Conservation (phyloP, 805 yeast species). For the Komagataella pastoris region DNA sequence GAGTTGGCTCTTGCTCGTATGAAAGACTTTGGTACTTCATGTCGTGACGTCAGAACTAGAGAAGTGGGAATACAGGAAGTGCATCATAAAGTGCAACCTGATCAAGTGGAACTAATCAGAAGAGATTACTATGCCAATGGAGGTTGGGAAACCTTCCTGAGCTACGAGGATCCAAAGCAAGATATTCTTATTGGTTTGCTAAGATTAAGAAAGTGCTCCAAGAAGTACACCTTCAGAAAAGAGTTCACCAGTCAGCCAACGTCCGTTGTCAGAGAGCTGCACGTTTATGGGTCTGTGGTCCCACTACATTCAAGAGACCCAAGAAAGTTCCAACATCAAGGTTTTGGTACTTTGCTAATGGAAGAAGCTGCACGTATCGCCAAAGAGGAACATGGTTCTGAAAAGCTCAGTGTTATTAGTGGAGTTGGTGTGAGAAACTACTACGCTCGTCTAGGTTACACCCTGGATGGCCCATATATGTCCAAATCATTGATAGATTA, state of each 20-base stretch:
- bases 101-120: slow-evolving; percentile 89
- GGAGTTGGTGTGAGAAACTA: slow-evolving; percentile 98
- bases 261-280: slow-evolving; percentile 91
- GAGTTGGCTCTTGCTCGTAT: slow-evolving; percentile 93
- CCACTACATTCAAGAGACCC: slow-evolving; percentile 96
- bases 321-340: slow-evolving; percentile 96
- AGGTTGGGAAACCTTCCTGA: slow-evolving; percentile 95
- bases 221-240: slow-evolving; percentile 80
- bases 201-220: slow-evolving; percentile 78
- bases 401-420: slow-evolving; percentile 83
- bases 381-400: slow-evolving; percentile 85
- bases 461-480: slow-evolving; percentile 94
- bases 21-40: slow-evolving; percentile 94
- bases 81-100: slow-evolving; percentile 92
- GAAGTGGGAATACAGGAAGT: slow-evolving; percentile 99
- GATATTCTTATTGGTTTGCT: slow-evolving; percentile 89
- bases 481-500: slow-evolving; percentile 37
- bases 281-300: slow-evolving; percentile 95
- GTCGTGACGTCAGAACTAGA: slow-evolving; percentile 93
- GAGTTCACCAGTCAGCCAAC: slow-evolving; percentile 79
- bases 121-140: slow-evolving; percentile 96
- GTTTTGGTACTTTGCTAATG: slow-evolving; percentile 94
- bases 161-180: slow-evolving; percentile 94
- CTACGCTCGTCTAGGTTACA: slow-evolving; percentile 84
- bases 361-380: slow-evolving; percentile 98